phyloP scores from a whole-genome alignment of 73 alveolate species.

The Paramecium tetraurelia region DNA sequence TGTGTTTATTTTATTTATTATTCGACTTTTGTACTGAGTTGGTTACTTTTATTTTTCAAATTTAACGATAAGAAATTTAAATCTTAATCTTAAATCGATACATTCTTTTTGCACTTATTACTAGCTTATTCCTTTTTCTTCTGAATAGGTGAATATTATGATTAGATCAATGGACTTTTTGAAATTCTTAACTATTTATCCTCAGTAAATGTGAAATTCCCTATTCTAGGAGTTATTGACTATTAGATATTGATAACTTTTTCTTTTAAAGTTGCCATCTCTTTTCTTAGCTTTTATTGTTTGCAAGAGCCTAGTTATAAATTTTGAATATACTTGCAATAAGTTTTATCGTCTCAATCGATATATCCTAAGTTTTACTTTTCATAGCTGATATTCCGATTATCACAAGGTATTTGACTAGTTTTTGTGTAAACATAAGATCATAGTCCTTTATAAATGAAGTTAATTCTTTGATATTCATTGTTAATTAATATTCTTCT shows the following conservation, averaged over 20 bases:
- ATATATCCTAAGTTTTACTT: neutral
- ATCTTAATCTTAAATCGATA: neutral
- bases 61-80: neutral
- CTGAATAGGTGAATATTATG: neutral
- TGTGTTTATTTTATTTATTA: neutral
- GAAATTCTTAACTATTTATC: neutral
- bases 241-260: neutral
- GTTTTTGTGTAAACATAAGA: neutral
- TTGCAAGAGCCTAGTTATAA: neutral
- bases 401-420: neutral
- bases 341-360: neutral
- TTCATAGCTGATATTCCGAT: neutral
- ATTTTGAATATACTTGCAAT: neutral
- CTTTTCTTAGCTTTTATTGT: neutral
- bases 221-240: neutral
- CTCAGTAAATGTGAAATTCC: neutral
- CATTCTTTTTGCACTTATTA: neutral
- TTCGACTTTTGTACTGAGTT: neutral
- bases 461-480: neutral
- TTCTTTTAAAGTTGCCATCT: neutral
- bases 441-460: neutral
- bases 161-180: neutral
- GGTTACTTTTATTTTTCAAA: neutral
- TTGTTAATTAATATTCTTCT: neutral
- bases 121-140: neutral